Evolutionary conservation across 495 filamentous ascomycete species (phyloP).

Genomic region (Bombardia bombarda): DNA sequence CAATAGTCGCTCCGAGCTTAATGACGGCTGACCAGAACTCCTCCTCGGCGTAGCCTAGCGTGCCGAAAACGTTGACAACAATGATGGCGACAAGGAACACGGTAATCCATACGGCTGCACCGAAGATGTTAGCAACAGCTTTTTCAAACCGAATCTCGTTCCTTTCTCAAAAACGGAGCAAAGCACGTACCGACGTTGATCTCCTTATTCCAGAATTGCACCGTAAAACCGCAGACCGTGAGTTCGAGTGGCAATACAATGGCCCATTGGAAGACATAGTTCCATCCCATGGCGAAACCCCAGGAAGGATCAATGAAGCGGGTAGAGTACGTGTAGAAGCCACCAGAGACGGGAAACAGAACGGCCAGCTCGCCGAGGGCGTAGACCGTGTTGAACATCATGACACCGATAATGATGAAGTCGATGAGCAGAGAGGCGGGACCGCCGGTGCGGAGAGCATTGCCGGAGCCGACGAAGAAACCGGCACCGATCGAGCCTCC

Average conservation of each 20-base stretch:
- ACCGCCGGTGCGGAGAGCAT: constrained; percentile 35
- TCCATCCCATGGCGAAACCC: constrained; percentile 86
- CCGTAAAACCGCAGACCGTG: constrained; percentile 45
- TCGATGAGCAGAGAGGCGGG: constrained; percentile 44
- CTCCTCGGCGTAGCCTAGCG: constrained; percentile 67
- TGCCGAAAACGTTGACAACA: constrained; percentile 64
- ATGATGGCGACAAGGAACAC: constrained; percentile 46
- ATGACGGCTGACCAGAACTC: constrained; percentile 44
- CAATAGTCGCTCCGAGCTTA: constrained; percentile 53
- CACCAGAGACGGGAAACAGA: constrained; percentile 58
- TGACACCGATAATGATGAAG: constrained; percentile 47
- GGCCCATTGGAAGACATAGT: constrained; percentile 62
- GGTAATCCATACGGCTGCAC: constrained; percentile 59
- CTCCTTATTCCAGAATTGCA: constrained; percentile 49
- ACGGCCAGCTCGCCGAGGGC: constrained; percentile 69
- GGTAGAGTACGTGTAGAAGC: constrained; percentile 57
- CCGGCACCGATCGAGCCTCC: constrained; percentile 64
- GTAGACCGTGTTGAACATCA: constrained; percentile 54
- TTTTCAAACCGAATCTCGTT: no score
- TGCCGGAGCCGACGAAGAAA: constrained; percentile 49
- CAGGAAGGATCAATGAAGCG: constrained; percentile 70
- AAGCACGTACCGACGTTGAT: constrained; percentile 41
- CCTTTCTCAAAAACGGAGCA: constrained; percentile 11
- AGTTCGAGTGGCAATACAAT: constrained; percentile 50
- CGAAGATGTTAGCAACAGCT: no score